Base-by-base conservation (phyloP, 208 protist genomes). In the Trypanosomatidae sp. region DNA sequence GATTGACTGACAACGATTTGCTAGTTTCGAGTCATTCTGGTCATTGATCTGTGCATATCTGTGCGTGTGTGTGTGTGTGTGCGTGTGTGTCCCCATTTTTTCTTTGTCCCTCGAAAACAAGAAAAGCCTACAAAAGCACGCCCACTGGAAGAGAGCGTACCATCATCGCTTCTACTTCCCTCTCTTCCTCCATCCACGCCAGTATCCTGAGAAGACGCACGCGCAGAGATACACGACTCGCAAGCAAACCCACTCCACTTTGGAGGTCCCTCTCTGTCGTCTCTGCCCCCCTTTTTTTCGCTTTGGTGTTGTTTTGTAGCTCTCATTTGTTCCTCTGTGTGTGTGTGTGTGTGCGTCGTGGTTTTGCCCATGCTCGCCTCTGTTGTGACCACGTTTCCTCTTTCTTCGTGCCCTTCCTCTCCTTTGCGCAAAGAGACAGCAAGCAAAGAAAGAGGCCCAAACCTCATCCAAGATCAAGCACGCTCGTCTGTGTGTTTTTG, bases 311-410 rank as follows among this genome's bases (percentile, higher is more conserved):
- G 28, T 7, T 59, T 4, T 9, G 53, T 36, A 19, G 28, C 15
- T 15, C 19, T 60, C 55, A 19, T 33, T 64, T 53, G 19, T 60
- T 41, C 60, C 53, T 73, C 62, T 66, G 19, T 53, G 53, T 71
- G 47, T 36, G 56, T 39, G 28, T 15, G 56, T 62, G n/a, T 62
- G 56, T 36, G 15, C 9, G 50, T n/a, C 53, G 33, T 30, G 12
- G 25, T 17, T 25, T 33, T 17, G 53, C 25, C 2, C 4, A 17
- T 6, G 25, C 53, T 33, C 25, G 25, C 25, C 53, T 59, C 19
- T 10, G 53, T 17, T 59, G 53, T 1, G 28, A 0, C 2, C 25
- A 33, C 12, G 25, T 59, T 17, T 59, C 25, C 8, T 36, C 25
- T 56, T 59, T 30, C 19, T 56, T 52, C 47, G 1, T 52, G 19